Base-by-base conservation (phyloP, 305 asterid genomes). In the Rubia peregrina region DNA sequence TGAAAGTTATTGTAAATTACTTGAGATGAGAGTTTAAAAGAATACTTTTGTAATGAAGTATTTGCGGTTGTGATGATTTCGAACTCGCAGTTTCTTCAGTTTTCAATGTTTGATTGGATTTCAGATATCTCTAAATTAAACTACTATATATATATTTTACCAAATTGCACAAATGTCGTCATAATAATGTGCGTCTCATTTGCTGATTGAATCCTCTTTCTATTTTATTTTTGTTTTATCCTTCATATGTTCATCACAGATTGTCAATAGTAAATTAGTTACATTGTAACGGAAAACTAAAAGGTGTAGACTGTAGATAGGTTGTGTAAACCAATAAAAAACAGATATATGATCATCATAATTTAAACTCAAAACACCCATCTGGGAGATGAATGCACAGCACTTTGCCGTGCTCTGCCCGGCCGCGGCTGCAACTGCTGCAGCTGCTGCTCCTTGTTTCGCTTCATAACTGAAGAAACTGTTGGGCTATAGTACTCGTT, bases 401-500 rank as follows among this genome's bases (percentile, higher is more conserved):
- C 80, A 73, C 76, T 84, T 72, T 75, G 90, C 65, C 87, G 76
- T 1, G 90, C 83, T 79, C 86, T 77, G 77, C 42, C 85, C n/a
- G 76, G 78, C 75, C 43, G 88, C 33, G 71, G 89, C 83, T 89
- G 88, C 43, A 74, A 87, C 83, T 89, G 91, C 82, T 77, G 89
- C 83, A 87, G 88, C 40, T 75, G 89, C 82, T 89, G 91, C 82
- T 77, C 21, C 75, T 78, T 83, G 82, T 85, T 86, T 74, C 96
- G 78, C 75, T 91, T 93, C 97, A 93, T 87, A 75, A 89, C 84
- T 2, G 98, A 93, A 67, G 98, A 83, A 71, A 91, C 97, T 2
- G 98, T 93, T 6, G 98, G 98, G 75, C 96, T 88, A 63, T 69
- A 93, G 74, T 83, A 93, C 70, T 93, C 97, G 21, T 90, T 92